Evolutionary conservation across 2,329 filamentous ascomycete species (phyloP).

Genomic region (Cladophialophora bantiana): DNA sequence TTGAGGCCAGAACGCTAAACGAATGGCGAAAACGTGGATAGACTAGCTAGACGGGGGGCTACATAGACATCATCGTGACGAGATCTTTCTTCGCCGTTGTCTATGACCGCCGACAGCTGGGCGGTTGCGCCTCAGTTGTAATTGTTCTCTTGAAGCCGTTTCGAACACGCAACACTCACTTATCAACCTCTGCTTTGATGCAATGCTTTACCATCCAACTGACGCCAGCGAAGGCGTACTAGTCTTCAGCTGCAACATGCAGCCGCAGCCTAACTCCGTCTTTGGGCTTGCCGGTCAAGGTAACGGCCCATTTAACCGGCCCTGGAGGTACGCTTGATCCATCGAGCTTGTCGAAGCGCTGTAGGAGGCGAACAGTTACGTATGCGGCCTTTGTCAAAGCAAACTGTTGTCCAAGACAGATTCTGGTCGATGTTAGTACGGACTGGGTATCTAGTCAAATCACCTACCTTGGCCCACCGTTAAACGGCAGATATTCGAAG

Average conservation of each 20-base stretch:
- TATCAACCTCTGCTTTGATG: slow-evolving; percentile 8
- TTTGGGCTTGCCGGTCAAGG: slow-evolving; percentile 22
- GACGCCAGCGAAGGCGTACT: slow-evolving; percentile 7
- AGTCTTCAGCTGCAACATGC: slow-evolving; percentile 17
- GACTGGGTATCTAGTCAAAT: slow-evolving; percentile 7
- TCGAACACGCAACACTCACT: too few species aligned
- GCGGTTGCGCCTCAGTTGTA: too few species aligned
- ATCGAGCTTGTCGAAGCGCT: slow-evolving; percentile 46
- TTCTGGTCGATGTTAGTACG: slow-evolving; percentile 20
- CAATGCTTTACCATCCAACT: not conserved
- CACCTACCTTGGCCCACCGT: slow-evolving; percentile 40
- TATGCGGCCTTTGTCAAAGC: slow-evolving; percentile 74
- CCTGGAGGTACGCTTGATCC: slow-evolving; percentile 11
- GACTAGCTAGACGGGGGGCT: too few species aligned
- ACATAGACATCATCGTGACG: too few species aligned
- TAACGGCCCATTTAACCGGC: slow-evolving; percentile 17
- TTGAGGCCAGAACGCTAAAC: too few species aligned
- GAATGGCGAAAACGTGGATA: too few species aligned
- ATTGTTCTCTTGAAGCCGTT: too few species aligned
- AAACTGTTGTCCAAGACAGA: slow-evolving; percentile 66
- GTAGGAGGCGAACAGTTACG: slow-evolving; percentile 73
- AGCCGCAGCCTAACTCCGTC: slow-evolving; percentile 16
- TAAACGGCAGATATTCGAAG: slow-evolving; percentile 58
- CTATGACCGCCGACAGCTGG: too few species aligned
- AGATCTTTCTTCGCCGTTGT: too few species aligned